Evolutionary conservation across 2,329 filamentous ascomycete species (phyloP).

Genomic region (Cladobotryum protrusum): DNA sequence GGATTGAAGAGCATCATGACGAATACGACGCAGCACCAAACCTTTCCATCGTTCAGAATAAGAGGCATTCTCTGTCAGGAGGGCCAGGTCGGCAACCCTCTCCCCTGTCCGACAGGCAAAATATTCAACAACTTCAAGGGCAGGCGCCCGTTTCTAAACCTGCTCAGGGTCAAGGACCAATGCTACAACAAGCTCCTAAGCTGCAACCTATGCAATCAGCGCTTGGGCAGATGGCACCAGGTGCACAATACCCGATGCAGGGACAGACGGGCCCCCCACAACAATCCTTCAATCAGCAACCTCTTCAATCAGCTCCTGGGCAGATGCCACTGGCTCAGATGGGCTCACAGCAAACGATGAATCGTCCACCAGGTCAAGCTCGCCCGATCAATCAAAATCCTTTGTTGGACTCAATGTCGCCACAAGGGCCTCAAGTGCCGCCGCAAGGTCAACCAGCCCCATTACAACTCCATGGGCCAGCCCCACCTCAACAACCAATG

Average conservation of each 20-base stretch:
- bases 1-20: conserved; percentile 17
- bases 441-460: neutral
- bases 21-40: neutral
- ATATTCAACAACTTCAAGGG: neutral
- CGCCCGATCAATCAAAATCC: neutral
- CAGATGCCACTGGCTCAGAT: too few species aligned
- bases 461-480: neutral
- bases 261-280: neutral
- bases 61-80: neutral
- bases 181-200: neutral
- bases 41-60: neutral
- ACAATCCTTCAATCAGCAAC: neutral
- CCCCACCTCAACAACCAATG: neutral
- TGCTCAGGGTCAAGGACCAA: neutral
- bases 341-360: neutral
- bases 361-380: neutral
- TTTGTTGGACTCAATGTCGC: neutral
- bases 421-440: too few species aligned
- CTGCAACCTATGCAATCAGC: neutral
- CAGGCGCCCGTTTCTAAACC: neutral
- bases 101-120: neutral
- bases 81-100: conserved; percentile 7
- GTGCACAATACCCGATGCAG: neutral
- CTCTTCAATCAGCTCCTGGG: too few species aligned
- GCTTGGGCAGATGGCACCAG: neutral